Evolutionary conservation across 495 filamentous ascomycete species (phyloP), one percentile per base, ranked within the genome.

Genomic region (Podospora comata): DNA sequence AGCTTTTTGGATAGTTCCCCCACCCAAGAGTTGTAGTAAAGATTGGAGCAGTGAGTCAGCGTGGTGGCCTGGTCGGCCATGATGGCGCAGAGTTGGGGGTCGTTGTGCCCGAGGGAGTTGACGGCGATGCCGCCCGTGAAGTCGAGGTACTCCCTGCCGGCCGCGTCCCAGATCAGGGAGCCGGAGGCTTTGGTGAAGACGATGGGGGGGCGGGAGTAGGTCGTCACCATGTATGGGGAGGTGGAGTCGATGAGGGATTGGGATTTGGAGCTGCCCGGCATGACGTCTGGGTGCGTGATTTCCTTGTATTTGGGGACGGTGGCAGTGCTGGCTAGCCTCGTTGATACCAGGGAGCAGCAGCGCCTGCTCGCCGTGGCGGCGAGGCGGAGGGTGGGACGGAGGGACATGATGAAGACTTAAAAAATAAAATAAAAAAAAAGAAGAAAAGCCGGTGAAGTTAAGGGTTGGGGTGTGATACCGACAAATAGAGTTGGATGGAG

Each of bases 71-170:
- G 95, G 67, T 95, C 85, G 11, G 87, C 82, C 62, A 97, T 82
- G 63, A 85, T 64, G 68, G 87, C 79, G 15, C 87, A 74, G 66
- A 94, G 83, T 72, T 88, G 88, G 5, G 88, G 84, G 68, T 98
- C 90, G 73, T 89, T 90, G 75, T 99, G 95, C 20, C 95, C 95
- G 26, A 99, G 85, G 20, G 90, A 88, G 80, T 92, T 97, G 67
- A 99, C 95, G 3, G 96, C 96, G 74, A 99, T 99, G 34, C 95
- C 95, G 7, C 94, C 91, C 0, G 94, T 98, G 68, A 98, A 90
- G 80, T 99, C 95, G 28, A 99, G 83, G 75, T 97, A 99, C 70
- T 87, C 87, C 61, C 92, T 82, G 75, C 94, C 91, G 80, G 97
- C 93, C 62, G 95, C 78, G 78, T 99, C 95, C 87, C 87, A 97